Conservation (phyloP, 2,329 filamentous ascomycete genomes). For the Fonsecaea multimorphosa region DNA sequence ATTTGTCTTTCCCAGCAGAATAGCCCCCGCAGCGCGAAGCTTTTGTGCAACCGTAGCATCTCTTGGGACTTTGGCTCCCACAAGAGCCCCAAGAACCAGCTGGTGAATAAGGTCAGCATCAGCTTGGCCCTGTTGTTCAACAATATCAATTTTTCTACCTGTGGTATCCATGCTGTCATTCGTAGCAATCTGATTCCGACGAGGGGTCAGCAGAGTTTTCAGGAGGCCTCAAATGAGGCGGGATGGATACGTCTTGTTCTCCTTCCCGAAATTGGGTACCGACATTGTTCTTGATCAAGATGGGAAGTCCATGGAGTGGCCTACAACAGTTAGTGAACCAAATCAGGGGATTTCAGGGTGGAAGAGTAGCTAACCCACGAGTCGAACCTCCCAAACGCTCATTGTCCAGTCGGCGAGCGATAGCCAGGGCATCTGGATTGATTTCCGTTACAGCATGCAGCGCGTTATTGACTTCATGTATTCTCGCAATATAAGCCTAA, state of each 20-base stretch:
- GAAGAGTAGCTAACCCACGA: no score
- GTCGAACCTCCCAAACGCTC: slow-evolving; percentile 45
- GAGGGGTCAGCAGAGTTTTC: no score
- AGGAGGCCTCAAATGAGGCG: no score
- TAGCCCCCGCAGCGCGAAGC: slow-evolving; percentile 64
- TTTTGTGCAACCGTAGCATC: slow-evolving; percentile 66
- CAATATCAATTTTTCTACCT: not conserved
- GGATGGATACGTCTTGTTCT: no score
- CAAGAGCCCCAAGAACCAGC: slow-evolving; percentile 68
- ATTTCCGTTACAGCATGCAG: slow-evolving; percentile 60
- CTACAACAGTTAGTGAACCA: slow-evolving; percentile 43
- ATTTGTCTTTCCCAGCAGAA: slow-evolving; percentile 71
- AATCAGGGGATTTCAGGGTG: no score
- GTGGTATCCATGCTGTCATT: slow-evolving; percentile 64
- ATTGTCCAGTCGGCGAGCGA: slow-evolving; percentile 56
- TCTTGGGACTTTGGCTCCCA: slow-evolving; percentile 61
- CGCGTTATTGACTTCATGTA: slow-evolving; percentile 59
- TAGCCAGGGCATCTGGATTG: slow-evolving; percentile 60
- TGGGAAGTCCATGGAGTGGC: slow-evolving; percentile 68
- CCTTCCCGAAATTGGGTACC: no score
- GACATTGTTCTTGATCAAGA: slow-evolving; percentile 68
- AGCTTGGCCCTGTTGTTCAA: not conserved
- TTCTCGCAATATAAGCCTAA: slow-evolving; percentile 58
- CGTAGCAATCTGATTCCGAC: slow-evolving; percentile 58
- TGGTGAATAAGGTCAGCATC: slow-evolving; percentile 43